Conservation (phyloP, 208 protist genomes). For the Crithidia expoeki region DNA sequence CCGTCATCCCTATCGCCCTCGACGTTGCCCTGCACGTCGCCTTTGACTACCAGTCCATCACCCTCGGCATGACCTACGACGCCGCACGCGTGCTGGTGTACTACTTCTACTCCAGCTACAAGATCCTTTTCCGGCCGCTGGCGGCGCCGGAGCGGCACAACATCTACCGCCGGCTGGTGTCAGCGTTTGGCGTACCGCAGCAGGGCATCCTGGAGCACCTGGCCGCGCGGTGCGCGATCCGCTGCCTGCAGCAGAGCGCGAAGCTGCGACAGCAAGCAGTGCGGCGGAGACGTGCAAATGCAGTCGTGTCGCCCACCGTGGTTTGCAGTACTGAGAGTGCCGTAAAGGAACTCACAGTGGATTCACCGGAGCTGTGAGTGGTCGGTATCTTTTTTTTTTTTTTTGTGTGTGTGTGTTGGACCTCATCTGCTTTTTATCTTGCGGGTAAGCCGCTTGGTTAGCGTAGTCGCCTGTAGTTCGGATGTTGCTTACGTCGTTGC, state of each 20-base stretch:
- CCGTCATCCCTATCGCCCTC: conserved; percentile 44
- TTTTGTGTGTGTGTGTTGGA: too few species aligned
- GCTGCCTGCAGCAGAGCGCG: conserved; percentile 66
- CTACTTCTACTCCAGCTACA: conserved; percentile 81
- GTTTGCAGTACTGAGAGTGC: too few species aligned
- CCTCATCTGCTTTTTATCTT: too few species aligned
- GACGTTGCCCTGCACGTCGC: conserved; percentile 55
- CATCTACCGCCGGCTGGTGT: conserved; percentile 70
- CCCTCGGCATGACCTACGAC: conserved; percentile 73
- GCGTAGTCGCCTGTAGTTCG: too few species aligned
- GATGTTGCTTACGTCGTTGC: too few species aligned
- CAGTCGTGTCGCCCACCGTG: too few species aligned
- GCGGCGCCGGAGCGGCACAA: conserved; percentile 67
- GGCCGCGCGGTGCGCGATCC: conserved; percentile 75
- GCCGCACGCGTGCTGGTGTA: conserved; percentile 76
- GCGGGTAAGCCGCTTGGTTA: too few species aligned
- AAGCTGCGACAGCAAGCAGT: conserved; percentile 33
- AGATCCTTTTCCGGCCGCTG: conserved; percentile 75
- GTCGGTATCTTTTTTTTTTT: too few species aligned
- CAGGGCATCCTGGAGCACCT: conserved; percentile 72
- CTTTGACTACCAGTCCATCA: conserved; percentile 67
- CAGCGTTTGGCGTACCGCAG: conserved; percentile 68
- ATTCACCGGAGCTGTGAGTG: too few species aligned
- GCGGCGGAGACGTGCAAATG: too few species aligned
- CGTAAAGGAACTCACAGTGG: too few species aligned